Evolutionary conservation across 257 asterid species (phyloP).

Genomic region (Plantago elongata): DNA sequence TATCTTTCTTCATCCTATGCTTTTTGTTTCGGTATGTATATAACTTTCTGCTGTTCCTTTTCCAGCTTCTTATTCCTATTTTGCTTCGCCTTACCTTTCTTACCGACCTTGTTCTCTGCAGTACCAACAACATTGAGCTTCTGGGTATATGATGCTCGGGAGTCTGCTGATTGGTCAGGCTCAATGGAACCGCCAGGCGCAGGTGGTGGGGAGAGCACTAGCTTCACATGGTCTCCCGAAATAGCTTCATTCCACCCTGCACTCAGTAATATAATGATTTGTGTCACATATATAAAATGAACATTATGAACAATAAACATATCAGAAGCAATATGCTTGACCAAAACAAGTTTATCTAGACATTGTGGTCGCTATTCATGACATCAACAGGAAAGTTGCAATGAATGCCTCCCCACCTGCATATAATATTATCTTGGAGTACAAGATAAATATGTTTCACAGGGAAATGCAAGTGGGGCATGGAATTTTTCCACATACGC

Average conservation of each 20-base stretch:
- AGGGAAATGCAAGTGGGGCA: background rate
- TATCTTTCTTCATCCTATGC: conserved; percentile 29
- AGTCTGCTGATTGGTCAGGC: conserved; percentile 19
- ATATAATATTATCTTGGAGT: background rate
- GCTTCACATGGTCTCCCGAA: conserved; percentile 55
- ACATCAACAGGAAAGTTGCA: background rate
- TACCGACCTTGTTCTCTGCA: conserved; percentile 27
- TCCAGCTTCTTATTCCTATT: conserved; percentile 34
- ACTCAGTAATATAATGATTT: background rate
- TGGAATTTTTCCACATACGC: too few species aligned
- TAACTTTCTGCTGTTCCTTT: conserved; percentile 36
- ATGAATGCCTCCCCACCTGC: background rate
- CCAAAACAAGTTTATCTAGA: too few species aligned
- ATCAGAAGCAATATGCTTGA: background rate
- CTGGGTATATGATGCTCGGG: conserved; percentile 26
- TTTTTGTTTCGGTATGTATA: conserved; percentile 62
- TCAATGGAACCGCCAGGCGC: conserved; percentile 32
- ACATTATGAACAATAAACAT: conserved; percentile 9
- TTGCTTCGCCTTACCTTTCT: conserved; percentile 29
- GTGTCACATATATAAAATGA: background rate
- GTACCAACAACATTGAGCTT: conserved; percentile 16
- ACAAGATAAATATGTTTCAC: background rate
- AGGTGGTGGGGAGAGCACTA: conserved; percentile 46
- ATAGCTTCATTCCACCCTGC: conserved; percentile 90
- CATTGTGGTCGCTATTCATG: background rate